A percentile compares a stretch with the other conserved stretches of the same genome.
Conservation (phyloP, 2,329 filamentous ascomycete species). For the Nigrospora osmanthi region DNA sequence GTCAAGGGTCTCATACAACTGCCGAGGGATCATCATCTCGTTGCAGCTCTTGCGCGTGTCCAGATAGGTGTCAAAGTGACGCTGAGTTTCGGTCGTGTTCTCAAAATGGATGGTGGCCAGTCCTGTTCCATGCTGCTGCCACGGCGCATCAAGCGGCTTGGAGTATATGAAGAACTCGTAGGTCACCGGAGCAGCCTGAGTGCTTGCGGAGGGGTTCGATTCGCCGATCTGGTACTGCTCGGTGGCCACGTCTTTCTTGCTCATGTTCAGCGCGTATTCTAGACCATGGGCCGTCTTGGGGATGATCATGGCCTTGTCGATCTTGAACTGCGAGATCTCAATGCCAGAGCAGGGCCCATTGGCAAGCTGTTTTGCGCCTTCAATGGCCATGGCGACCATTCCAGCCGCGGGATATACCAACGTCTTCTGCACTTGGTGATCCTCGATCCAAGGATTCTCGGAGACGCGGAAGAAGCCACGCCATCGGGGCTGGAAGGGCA, state of each 20-base stretch:
- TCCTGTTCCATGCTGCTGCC: constrained; percentile 32
- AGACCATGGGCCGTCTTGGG: constrained; percentile 37
- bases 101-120: background rate
- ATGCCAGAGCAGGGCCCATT: constrained; percentile 23
- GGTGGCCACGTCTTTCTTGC: constrained; percentile 1
- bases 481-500: constrained; percentile 39
- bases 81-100: constrained; percentile 5
- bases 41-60: constrained; percentile 16
- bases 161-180: constrained; percentile 39
- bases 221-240: background rate
- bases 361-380: constrained; percentile 34
- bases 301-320: constrained; percentile 44
- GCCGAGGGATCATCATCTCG: constrained; percentile 28
- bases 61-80: constrained; percentile 10
- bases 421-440: constrained; percentile 42
- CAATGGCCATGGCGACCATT: constrained; percentile 40
- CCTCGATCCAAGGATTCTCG: constrained; percentile 44
- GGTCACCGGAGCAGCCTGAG: background rate
- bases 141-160: constrained; percentile 28
- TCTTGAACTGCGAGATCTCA: constrained; percentile 35
- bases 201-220: constrained; percentile 8
- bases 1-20: constrained; percentile 42
- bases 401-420: constrained; percentile 43
- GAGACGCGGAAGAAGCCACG: constrained; percentile 38
- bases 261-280: constrained; percentile 41